These are phyloP conservation scores for Viscum album DNA, from an alignment of 177 flowering plant species.

Conservation along the genomic window DNA sequence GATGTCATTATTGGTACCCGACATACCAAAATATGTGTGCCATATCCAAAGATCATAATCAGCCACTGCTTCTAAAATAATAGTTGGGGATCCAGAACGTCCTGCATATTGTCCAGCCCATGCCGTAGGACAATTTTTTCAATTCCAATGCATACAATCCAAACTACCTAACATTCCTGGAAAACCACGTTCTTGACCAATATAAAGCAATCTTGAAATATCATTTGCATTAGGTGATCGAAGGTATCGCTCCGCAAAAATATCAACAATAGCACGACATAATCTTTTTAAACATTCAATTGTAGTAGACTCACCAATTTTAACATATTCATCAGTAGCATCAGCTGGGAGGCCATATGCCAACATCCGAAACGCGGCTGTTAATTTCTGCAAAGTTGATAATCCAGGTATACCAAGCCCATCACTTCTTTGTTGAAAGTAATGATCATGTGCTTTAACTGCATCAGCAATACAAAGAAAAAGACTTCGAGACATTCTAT, in stretches of 20 bases:
- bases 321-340: slow-evolving; percentile 4
- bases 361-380: neutral
- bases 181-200: slow-evolving; percentile 2
- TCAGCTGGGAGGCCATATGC: slow-evolving; percentile 5
- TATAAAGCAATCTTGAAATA: slow-evolving; percentile 1
- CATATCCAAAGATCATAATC: slow-evolving; percentile 12
- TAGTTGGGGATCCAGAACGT: neutral
- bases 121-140: neutral
- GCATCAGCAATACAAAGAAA: slow-evolving; percentile 2
- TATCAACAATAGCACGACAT: neutral
- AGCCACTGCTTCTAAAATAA: slow-evolving; percentile 11
- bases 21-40: slow-evolving; percentile 8
- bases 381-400: neutral
- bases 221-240: slow-evolving; percentile 1
- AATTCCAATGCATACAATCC: slow-evolving; percentile 13
- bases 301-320: slow-evolving; percentile 4
- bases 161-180: slow-evolving; percentile 1
- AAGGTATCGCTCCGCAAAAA: slow-evolving; percentile 1
- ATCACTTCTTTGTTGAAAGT: neutral
- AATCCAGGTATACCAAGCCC: neutral
- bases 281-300: slow-evolving; percentile 2
- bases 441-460: neutral
- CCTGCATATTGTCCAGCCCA: slow-evolving; percentile 5
- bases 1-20: slow-evolving; percentile 8
- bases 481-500: neutral